A percentile compares a stretch with the other conserved stretches of the same genome.
Conservation (phyloP, 2,329 filamentous ascomycete species). For the Fusarium buharicum region DNA sequence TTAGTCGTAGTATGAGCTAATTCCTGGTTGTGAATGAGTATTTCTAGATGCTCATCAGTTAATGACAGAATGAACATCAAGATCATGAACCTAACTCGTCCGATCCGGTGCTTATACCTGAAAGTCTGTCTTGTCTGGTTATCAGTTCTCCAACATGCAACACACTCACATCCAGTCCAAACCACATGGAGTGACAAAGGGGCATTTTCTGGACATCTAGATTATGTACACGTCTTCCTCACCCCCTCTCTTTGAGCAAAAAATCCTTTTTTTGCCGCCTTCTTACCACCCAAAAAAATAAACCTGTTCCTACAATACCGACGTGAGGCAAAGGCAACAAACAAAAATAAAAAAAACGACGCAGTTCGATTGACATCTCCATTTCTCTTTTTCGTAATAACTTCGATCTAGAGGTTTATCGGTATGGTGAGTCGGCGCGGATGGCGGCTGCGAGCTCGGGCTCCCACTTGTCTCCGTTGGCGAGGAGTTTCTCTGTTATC, state of each 20-base stretch:
- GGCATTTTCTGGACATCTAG: constrained; percentile 44
- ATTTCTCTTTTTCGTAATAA: constrained; percentile 27
- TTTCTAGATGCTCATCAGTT: background rate
- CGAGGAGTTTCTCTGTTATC: constrained; percentile 77
- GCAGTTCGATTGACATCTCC: constrained; percentile 20
- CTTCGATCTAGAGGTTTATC: constrained; percentile 60
- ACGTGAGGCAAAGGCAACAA: constrained; percentile 19
- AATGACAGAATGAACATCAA: background rate
- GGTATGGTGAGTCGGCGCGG: constrained; percentile 91
- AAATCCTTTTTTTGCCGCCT: constrained; percentile 9
- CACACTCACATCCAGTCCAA: constrained; percentile 2
- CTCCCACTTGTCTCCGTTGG: constrained; percentile 97
- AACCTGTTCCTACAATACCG: constrained; percentile 35
- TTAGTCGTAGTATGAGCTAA: constrained; percentile 4
- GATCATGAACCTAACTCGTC: background rate
- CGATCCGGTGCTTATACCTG: background rate
- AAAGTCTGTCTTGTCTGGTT: background rate
- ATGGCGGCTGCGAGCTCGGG: constrained; percentile 93
- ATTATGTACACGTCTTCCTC: constrained; percentile 46
- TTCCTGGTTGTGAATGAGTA: constrained; percentile 5
- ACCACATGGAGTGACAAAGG: constrained; percentile 39
- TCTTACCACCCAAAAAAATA: constrained; percentile 24
- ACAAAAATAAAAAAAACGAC: constrained; percentile 31
- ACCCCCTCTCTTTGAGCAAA: constrained; percentile 6
- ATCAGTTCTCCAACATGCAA: background rate